These are phyloP conservation scores for Mycena maculata DNA, from an alignment of 768 basidiomycete species.

Conservation along the genomic window DNA sequence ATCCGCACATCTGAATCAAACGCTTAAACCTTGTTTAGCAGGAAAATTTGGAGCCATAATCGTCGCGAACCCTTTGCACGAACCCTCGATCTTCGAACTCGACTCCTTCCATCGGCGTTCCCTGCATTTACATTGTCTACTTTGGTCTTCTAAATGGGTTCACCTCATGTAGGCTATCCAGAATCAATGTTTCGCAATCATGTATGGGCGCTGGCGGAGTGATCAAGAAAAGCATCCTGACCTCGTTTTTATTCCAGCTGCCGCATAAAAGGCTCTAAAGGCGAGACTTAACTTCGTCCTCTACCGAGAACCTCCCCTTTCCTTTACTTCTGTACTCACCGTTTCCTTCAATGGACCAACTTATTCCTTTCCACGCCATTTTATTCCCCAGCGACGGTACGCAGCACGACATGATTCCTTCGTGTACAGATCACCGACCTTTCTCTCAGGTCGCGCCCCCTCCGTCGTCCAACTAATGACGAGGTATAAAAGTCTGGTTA, in stretches of 20 bases:
- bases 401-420: not conserved
- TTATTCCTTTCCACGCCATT: slow-evolving; percentile 74
- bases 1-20: slow-evolving; percentile 19
- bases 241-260: slow-evolving; percentile 52
- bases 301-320: slow-evolving; percentile 11
- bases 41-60: slow-evolving; percentile 18
- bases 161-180: slow-evolving; percentile 51
- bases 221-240: slow-evolving; percentile 46
- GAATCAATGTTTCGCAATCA: slow-evolving; percentile 41
- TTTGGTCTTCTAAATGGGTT: slow-evolving; percentile 41
- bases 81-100: slow-evolving; percentile 30
- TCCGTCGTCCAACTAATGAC: slow-evolving; percentile 81
- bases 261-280: slow-evolving; percentile 38
- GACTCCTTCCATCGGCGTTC: slow-evolving; percentile 27
- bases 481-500: slow-evolving; percentile 54
- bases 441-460: slow-evolving; percentile 68
- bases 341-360: slow-evolving; percentile 65
- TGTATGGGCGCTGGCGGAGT: slow-evolving; percentile 27
- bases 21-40: slow-evolving; percentile 29
- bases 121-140: slow-evolving; percentile 27
- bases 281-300: slow-evolving; percentile 16
- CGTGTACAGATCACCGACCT: slow-evolving; percentile 1
- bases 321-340: slow-evolving; percentile 12
- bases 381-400: slow-evolving; percentile 78
- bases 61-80: slow-evolving; percentile 11